Base-by-base conservation (phyloP, 108 stramenopile genomes). In the Nannochloropsis salina region DNA sequence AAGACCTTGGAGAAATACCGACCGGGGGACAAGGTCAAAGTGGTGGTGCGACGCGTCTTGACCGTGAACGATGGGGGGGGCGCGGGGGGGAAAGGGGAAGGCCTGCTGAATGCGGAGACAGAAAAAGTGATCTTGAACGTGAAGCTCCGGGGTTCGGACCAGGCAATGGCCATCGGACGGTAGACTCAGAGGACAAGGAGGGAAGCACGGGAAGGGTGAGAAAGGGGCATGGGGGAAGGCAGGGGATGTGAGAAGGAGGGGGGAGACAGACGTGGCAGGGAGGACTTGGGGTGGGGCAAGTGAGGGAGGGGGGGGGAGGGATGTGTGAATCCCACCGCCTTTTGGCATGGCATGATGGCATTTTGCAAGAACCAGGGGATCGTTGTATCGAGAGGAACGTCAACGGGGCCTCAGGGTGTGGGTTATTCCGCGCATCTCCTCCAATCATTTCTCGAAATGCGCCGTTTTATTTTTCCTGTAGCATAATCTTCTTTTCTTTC, bases 21-120 rank as follows among this genome's bases (percentile, higher is more conserved):
- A 89, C 94, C 95, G 5, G 96, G 96, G 44, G 96, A 97, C 84
- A 84, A 84, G 20, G 93, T 96, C 1, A 91, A 90, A 40, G 90
- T 98, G 31, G 94, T 89, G 0, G 95, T 96, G 5, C 91, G 88
- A 80, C 92, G 97, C 43, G 41, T 41, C 9, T 10, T 85, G 74
- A 3, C 83, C 8, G 22, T 40, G 44, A 84, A 43, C 42, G 44
- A 44, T 15, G 22, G 43, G 43, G 9, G 22, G 22, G 5, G 43
- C 18, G 42, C 18, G 9, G 22, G 42, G n/a, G 74, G 47, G 41
- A 42, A 45, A 79, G 45, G 51, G 47, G 79, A 21, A 4, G 42
- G 12, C 12, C 80, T 5, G 61, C 40, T 12, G 0, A 12, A 9
- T 2, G 42, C 15, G 80, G 84, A 84, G 84, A 88, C 83, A 42